A percentile compares a stretch with the other conserved stretches of the same genome.
Evolutionary conservation across 2,329 filamentous ascomycete genomes (phyloP).

Genomic region (Canariomyces notabilis): DNA sequence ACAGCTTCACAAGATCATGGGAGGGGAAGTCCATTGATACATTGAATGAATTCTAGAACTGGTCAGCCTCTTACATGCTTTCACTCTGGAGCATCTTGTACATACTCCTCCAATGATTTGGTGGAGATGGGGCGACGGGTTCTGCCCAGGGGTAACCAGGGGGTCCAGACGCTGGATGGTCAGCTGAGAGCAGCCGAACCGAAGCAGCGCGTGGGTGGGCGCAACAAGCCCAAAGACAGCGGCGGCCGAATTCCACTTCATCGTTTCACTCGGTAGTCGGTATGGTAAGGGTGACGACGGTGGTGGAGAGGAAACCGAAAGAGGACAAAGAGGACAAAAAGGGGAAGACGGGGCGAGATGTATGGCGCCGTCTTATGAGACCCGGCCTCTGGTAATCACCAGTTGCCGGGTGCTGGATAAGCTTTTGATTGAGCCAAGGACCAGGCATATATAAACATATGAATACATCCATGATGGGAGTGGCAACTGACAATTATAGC

Average conservation of each 20-base stretch:
- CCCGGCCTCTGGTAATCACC: slow-evolving; percentile 9
- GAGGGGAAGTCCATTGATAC: slow-evolving; percentile 35
- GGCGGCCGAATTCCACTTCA: slow-evolving; percentile 25
- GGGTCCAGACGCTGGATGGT: slow-evolving; percentile 43
- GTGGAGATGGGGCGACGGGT: slow-evolving; percentile 53
- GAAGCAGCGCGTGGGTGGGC: slow-evolving; percentile 29
- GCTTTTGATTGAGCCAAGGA: not conserved
- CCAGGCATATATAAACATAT: slow-evolving; percentile 23
- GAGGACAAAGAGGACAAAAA: not conserved
- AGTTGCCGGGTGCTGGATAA: not conserved
- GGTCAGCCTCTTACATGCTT: not conserved
- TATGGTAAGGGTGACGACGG: not conserved
- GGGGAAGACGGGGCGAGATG: not conserved
- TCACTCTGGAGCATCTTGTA: not conserved
- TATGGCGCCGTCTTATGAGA: slow-evolving; percentile 1
- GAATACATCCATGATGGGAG: not conserved
- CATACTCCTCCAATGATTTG: slow-evolving; percentile 51
- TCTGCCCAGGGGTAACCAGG: slow-evolving; percentile 39
- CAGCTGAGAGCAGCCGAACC: slow-evolving; percentile 46
- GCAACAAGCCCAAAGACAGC: slow-evolving; percentile 27
- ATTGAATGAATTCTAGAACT: slow-evolving; percentile 40
- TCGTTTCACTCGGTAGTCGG: slow-evolving; percentile 7
- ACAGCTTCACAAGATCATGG: slow-evolving; percentile 32
- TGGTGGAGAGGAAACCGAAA: not conserved
- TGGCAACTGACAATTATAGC: slow-evolving; percentile 27